A percentile compares a stretch with the other conserved stretches of the same genome.
Evolutionary conservation across 2,329 filamentous ascomycete genomes (phyloP).

Genomic region (Samsoniella hepiali): DNA sequence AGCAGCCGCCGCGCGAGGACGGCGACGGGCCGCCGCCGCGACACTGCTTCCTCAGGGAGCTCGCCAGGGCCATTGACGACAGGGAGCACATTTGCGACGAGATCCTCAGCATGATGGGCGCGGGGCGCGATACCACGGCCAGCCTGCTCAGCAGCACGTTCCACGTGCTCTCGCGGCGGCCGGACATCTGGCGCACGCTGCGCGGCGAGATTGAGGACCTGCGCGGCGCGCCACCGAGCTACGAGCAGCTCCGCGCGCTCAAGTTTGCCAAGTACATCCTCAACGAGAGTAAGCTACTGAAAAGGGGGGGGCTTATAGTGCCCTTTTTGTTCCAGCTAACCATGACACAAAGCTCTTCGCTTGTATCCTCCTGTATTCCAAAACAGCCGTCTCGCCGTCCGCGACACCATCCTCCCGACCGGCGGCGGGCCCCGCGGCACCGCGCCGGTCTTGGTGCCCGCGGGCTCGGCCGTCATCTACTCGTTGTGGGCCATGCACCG

Average conservation of each 20-base stretch:
- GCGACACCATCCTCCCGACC: conserved; percentile 32
- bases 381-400: conserved; percentile 30
- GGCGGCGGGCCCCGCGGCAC: conserved; percentile 35
- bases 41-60: conserved; percentile 22
- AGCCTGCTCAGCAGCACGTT: conserved; percentile 25
- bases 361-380: conserved; percentile 34
- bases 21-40: background rate
- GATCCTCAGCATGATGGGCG: conserved; percentile 22
- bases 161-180: conserved; percentile 21
- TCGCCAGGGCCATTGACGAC: conserved; percentile 21
- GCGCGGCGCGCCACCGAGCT: background rate
- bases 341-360: conserved; percentile 24
- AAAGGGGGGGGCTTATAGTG: too few relatives aligned
- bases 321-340: background rate
- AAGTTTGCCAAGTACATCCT: conserved; percentile 4
- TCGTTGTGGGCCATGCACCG: conserved; percentile 31
- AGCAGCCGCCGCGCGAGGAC: background rate
- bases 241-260: conserved; percentile 5
- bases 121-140: conserved; percentile 27
- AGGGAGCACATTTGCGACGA: conserved; percentile 19
- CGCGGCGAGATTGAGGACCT: conserved; percentile 14
- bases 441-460: conserved; percentile 30
- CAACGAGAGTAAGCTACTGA: conserved; percentile 9
- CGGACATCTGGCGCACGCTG: conserved; percentile 5
- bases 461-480: conserved; percentile 26